Percentiles rank a stretch among this genome's conserved stretches.
These are phyloP conservation scores for Apiospora aurea DNA, from an alignment of 2,329 filamentous ascomycete species.

Conservation along the genomic window DNA sequence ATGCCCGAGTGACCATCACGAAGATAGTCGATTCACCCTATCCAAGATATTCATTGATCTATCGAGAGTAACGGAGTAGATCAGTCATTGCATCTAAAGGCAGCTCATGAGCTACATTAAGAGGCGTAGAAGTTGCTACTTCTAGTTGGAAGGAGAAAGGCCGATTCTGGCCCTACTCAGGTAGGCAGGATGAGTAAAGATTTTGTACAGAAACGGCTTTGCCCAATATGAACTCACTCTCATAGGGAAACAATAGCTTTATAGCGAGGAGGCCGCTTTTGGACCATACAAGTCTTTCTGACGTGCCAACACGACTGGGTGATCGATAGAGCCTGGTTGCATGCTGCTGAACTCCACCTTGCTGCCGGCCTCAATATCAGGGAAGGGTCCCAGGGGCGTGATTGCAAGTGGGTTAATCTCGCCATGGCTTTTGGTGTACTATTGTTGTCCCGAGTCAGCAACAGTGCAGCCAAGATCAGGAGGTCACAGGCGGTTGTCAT, in stretches of 20 bases:
- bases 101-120: too few relatives aligned
- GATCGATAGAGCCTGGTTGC: constrained; percentile 53
- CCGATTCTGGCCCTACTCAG: too few relatives aligned
- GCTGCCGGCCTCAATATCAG: constrained; percentile 60
- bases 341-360: constrained; percentile 57
- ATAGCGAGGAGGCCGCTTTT: not conserved
- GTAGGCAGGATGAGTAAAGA: too few relatives aligned
- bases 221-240: not conserved
- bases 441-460: not conserved
- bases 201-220: too few relatives aligned
- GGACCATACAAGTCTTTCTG: constrained; percentile 34
- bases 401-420: constrained; percentile 68
- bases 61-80: too few relatives aligned
- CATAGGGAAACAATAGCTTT: not conserved
- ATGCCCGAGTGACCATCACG: not conserved
- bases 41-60: too few relatives aligned
- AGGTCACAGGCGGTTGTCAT: not conserved
- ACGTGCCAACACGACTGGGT: constrained; percentile 47
- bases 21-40: not conserved
- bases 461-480: not conserved
- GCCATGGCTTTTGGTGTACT: constrained; percentile 61
- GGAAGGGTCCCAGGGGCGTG: constrained; percentile 68
- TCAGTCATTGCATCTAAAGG: too few relatives aligned
- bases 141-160: too few relatives aligned
- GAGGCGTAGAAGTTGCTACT: too few relatives aligned